Conservation (phyloP, 257 asterid genomes). For the Mitragyna speciosa region DNA sequence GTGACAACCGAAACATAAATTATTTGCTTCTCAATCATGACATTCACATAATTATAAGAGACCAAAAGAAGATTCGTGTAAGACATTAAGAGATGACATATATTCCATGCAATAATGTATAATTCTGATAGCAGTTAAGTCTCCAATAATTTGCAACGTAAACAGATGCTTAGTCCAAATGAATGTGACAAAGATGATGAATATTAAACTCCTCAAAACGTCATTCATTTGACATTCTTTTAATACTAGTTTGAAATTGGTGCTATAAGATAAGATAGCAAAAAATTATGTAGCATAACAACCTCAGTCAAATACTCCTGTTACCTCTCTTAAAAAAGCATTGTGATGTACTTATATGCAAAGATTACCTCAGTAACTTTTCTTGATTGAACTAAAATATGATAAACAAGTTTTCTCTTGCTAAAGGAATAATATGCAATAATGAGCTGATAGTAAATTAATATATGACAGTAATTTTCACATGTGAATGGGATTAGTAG, state of each 20-base stretch:
- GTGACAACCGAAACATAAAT: not conserved
- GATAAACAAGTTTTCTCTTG: not conserved
- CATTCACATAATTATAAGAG: not conserved
- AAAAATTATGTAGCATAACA: not conserved
- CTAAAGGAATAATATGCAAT: not conserved
- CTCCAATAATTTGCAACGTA: not conserved
- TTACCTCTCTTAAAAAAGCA: not conserved
- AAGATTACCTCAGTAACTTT: not conserved
- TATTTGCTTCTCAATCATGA: not conserved
- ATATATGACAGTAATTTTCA: too few relatives aligned
- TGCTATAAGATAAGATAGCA: not conserved
- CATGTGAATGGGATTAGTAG: not conserved
- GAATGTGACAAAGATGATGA: constrained; percentile 20
- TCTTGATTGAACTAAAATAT: not conserved
- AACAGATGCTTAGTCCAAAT: constrained; percentile 25
- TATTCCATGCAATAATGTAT: not conserved
- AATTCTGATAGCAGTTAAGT: not conserved
- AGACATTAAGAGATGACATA: not conserved
- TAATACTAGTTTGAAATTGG: not conserved
- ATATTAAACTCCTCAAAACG: not conserved
- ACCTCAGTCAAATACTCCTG: not conserved
- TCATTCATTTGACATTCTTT: constrained; percentile 11
- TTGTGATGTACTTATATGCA: not conserved
- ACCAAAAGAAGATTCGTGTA: not conserved
- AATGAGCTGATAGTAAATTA: too few relatives aligned